Evolutionary conservation across 1,284 basidiomycete species (phyloP).

Genomic region (Ganoderma boninense): DNA sequence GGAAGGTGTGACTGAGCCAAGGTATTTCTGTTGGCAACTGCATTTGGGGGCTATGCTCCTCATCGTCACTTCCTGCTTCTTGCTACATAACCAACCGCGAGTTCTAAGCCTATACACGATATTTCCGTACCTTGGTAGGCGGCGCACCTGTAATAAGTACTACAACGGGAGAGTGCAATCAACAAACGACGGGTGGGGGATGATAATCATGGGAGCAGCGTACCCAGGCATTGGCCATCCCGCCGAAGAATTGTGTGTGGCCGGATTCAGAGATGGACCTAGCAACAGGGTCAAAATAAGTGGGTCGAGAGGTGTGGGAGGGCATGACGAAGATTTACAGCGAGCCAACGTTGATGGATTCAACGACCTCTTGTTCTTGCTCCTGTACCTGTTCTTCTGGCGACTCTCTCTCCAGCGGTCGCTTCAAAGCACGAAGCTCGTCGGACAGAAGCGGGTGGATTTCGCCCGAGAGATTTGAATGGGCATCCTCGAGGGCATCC

Average conservation of each 20-base stretch:
- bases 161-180: slow-evolving; percentile 28
- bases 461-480: slow-evolving; percentile 53
- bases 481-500: slow-evolving; percentile 64
- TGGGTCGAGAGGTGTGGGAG: slow-evolving; percentile 17
- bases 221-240: slow-evolving; percentile 74
- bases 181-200: slow-evolving; percentile 8
- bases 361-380: slow-evolving; percentile 51
- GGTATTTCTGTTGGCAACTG: slow-evolving; percentile 59
- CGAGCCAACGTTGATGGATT: slow-evolving; percentile 69
- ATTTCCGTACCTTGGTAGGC: slow-evolving; percentile 21
- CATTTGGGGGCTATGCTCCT: slow-evolving; percentile 52
- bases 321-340: slow-evolving; percentile 51
- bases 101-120: slow-evolving; percentile 23
- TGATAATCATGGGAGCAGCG: slow-evolving; percentile 34
- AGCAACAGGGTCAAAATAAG: slow-evolving; percentile 21
- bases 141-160: slow-evolving; percentile 48
- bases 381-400: slow-evolving; percentile 42
- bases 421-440: slow-evolving; percentile 68
- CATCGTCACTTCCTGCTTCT: slow-evolving; percentile 62
- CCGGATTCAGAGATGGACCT: slow-evolving; percentile 70
- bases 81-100: slow-evolving; percentile 49
- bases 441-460: slow-evolving; percentile 65
- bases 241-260: slow-evolving; percentile 69
- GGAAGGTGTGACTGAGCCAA: slow-evolving; percentile 68
- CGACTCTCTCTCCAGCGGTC: slow-evolving; percentile 61